Base-by-base conservation (phyloP, 495 filamentous ascomycete species). In the Penicillium paradoxum region DNA sequence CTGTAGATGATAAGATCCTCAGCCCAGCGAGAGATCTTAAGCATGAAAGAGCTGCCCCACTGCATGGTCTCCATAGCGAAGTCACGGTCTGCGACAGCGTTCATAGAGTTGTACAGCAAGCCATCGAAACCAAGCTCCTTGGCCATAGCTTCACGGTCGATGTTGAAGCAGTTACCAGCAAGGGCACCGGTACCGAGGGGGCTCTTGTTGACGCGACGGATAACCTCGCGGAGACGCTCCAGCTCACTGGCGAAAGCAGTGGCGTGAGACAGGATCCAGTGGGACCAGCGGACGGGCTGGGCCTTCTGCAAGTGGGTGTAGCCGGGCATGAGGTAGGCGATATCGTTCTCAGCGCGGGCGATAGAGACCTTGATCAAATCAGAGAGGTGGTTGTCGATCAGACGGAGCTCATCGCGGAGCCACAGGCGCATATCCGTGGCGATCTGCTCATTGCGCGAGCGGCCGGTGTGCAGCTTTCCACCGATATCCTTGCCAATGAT, bases 231-330 rank as follows among this genome's bases (percentile, higher is more conserved):
- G 50, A 97, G 76, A 17, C 90, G 82, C 74, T 92, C 78, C 45
- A 96, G 81, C 63, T 96, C 91, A 36, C 73, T 76, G 7, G 82
- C 77, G 62, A 97, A 93, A 47, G 82, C 83, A 19, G 82, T 79
- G 36, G 83, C 89, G 70, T 95, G 88, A 24, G 82, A 85, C 58
- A 96, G 75, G 55, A 96, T 68, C 87, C 87, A 95, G 66, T 96
- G 92, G 39, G 79, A 83, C 88, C 89, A 96, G 53, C 88, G 82
- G 54, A 96, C 83, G 10, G 90, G 91, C 74, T 95, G 90, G 24
- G 90, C 92, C 52, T 90, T 85, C 72, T 97, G 92, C 50, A 96
- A 72, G 67, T 97, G 91, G 4, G 91, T 96, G 71, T 97, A 97
- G 1, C 75, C 75, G 34, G 79, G 76, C 77, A 80, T 79, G 49